These are phyloP conservation scores for Tuber aestivum DNA, from an alignment of 495 filamentous ascomycete species.

Conservation along the genomic window DNA sequence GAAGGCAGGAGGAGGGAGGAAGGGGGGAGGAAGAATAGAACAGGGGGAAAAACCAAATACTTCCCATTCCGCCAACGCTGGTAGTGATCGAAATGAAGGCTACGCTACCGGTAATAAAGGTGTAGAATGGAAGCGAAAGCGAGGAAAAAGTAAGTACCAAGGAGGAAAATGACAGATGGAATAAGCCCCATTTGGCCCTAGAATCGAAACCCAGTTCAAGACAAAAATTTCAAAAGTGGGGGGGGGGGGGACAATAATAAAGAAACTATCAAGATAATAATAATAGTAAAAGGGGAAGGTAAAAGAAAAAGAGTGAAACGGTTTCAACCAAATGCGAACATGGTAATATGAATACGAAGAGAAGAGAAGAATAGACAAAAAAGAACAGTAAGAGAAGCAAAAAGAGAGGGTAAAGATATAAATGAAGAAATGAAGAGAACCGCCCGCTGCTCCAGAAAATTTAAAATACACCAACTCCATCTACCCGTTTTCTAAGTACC, in stretches of 20 bases:
- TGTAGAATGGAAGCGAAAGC: not conserved
- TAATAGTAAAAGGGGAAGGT: too few relatives aligned
- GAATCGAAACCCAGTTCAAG: not conserved
- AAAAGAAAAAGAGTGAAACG: not conserved
- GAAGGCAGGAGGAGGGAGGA: not conserved
- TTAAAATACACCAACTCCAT: constrained; percentile 5
- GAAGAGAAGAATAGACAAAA: not conserved
- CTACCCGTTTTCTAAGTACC: constrained; percentile 6
- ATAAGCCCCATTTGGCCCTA: not conserved
- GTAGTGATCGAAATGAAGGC: not conserved
- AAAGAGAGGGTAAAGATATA: not conserved
- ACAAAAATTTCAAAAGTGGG: not conserved
- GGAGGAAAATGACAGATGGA: not conserved
- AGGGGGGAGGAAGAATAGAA: not conserved
- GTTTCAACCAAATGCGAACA: not conserved
- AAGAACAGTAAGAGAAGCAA: not conserved
- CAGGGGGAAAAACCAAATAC: not conserved
- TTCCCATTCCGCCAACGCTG: not conserved
- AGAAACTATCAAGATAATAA: not conserved
- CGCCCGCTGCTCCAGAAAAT: constrained; percentile 4
- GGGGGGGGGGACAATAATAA: not conserved
- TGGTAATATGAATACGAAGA: not conserved
- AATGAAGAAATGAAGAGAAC: constrained; percentile 1
- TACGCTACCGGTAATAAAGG: not conserved
- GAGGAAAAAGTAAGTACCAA: not conserved